Base-by-base conservation (phyloP, 805 yeast species). In the Ascoidea rubescens region DNA sequence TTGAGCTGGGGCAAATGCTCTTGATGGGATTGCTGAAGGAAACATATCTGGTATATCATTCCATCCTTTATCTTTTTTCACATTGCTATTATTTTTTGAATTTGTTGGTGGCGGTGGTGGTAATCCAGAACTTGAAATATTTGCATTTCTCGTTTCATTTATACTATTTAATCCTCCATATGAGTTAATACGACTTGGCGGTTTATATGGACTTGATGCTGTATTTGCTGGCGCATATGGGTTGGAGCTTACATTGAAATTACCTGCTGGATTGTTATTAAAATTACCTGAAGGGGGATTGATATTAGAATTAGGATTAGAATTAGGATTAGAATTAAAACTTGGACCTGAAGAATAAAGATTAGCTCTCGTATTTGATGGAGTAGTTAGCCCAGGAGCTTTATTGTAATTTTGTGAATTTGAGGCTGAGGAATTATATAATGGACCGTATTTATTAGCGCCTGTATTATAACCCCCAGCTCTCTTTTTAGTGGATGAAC, bases 1-100 rank as follows among this genome's bases (percentile, higher is more conserved):
- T 5, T 77, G 67, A 16, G 79, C 71, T 21, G 77, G 73, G 33
- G 74, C 68, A 16, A 52, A 50, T 7, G 50, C 45, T 45, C 74
- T 69, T 50, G 75, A 74, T 7, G 73, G 65, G 32, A 67, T 33
- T 31, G 60, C 61, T 31, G 46, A 53, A 48, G 73, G 73, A 66
- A 74, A 74, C 7, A 72, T 67, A 8, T 77, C 72, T 50, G 88
- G 87, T 55, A 82, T 67, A 60, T 81, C 87, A 59, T 81, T 82
- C 87, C 88, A 82, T 4, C 87, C 87, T 45, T 81, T 86, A 45
- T 76, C 76, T 47, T 78, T 78, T 21, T 21, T 21, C 28, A 21
- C 28, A 2, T 21, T 21, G 3, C 28, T 21, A 21, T 21, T 21
- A 51, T 65, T 66, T 53, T 72, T 74, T 46, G 54, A 56, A 7